phyloP scores from a whole-genome alignment of 768 basidiomycete species.

The Tulasnella sp. region DNA sequence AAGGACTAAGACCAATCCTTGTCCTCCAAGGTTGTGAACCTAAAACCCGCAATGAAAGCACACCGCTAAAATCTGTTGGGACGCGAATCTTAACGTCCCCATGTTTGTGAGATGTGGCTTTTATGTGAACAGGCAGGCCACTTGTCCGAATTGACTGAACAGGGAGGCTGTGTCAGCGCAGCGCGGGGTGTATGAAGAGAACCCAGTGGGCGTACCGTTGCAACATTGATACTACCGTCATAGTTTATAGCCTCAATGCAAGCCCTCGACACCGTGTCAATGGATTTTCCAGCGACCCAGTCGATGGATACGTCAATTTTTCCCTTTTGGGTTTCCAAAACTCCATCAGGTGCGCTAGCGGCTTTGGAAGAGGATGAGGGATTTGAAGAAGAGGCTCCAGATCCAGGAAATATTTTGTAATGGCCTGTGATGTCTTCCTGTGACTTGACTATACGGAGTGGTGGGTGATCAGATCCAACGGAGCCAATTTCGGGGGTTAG shows the following conservation, averaged over 20 bases:
- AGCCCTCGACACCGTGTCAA: not conserved
- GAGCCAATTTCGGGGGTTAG: not conserved
- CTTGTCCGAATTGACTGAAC: not conserved
- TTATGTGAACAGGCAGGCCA: conserved; percentile 9
- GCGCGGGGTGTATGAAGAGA: too few species aligned
- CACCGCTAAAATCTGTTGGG: conserved; percentile 3
- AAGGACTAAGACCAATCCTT: not conserved
- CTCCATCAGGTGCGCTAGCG: conserved; percentile 3
- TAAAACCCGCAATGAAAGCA: conserved; percentile 1
- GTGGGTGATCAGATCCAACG: not conserved
- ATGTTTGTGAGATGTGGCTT: not conserved
- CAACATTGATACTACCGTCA: conserved; percentile 2
- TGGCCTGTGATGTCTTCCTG: conserved; percentile 11
- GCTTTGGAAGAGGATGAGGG: not conserved
- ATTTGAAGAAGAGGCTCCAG: not conserved
- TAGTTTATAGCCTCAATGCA: conserved; percentile 5
- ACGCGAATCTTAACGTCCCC: conserved; percentile 9
- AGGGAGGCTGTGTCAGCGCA: too few species aligned
- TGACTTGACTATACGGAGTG: conserved; percentile 1
- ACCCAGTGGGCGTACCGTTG: too few species aligned
- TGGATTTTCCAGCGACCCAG: not conserved
- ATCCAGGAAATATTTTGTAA: not conserved
- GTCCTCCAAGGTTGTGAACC: not conserved
- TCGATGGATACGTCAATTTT: conserved; percentile 9
- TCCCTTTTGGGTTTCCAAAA: conserved; percentile 6